Conservation (phyloP, 495 filamentous ascomycete species). For the Neurospora discreta region DNA sequence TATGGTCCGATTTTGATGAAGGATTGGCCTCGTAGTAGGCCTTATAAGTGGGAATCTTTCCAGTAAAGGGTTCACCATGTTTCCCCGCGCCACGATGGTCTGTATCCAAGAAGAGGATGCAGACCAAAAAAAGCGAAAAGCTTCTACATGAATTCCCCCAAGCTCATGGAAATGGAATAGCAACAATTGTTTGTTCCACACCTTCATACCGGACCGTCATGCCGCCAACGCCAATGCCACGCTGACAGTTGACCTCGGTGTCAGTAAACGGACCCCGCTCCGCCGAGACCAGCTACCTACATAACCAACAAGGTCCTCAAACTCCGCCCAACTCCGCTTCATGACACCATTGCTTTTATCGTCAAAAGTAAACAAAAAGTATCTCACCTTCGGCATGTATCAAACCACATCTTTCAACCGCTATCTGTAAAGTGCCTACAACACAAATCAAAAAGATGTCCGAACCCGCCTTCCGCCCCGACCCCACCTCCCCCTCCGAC, state of each 20-base stretch:
- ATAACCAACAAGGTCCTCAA: background rate
- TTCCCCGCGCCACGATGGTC: background rate
- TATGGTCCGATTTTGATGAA: background rate
- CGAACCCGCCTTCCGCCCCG: background rate
- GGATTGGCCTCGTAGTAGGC: fast-evolving
- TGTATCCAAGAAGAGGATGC: background rate
- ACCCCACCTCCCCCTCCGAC: constrained; percentile 1
- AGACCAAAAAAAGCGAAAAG: background rate
- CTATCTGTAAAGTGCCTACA: too few species aligned
- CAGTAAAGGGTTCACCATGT: background rate
- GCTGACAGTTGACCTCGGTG: background rate
- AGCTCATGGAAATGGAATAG: background rate
- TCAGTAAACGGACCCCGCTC: background rate
- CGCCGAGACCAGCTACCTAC: background rate
- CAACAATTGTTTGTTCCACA: background rate
- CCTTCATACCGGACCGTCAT: background rate
- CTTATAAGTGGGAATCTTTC: background rate
- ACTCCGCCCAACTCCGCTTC: background rate
- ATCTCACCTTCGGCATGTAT: too few species aligned
- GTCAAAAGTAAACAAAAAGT: background rate
- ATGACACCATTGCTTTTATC: background rate
- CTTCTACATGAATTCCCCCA: too few species aligned
- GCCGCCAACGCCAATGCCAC: background rate
- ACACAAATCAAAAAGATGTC: background rate
- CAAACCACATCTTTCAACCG: too few species aligned